Conservation (phyloP, 2,329 filamentous ascomycete genomes). For the Neospermospora avenae region DNA sequence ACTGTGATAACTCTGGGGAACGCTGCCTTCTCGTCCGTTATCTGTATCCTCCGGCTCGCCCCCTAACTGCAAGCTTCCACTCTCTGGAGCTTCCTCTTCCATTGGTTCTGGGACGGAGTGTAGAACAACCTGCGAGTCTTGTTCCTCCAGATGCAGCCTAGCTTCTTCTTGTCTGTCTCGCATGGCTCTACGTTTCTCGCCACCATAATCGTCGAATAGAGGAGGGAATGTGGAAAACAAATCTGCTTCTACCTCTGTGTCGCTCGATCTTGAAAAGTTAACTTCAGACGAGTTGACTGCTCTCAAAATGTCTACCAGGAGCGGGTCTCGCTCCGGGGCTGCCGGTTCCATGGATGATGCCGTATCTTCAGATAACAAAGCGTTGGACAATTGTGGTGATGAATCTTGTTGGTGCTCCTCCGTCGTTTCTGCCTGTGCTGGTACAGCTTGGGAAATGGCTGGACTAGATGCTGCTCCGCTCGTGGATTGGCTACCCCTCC, state of each 20-base stretch:
- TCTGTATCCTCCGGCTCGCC: constrained; percentile 88
- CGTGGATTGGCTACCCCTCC: constrained; percentile 74
- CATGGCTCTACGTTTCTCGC: constrained; percentile 75
- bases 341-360: constrained; percentile 12
- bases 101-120: constrained; percentile 45
- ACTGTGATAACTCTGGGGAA: constrained; percentile 43
- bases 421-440: constrained; percentile 49
- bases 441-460: constrained; percentile 59
- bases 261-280: constrained; percentile 47
- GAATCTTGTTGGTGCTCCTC: constrained; percentile 29
- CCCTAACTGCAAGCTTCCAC: constrained; percentile 80
- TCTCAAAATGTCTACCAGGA: constrained; percentile 42
- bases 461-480: constrained; percentile 82
- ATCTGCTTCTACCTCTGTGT: constrained; percentile 37
- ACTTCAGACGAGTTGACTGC: constrained; percentile 46
- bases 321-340: constrained; percentile 22
- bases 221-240: constrained; percentile 60
- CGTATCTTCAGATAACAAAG: background rate
- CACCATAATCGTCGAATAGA: constrained; percentile 78
- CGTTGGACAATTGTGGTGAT: background rate
- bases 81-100: constrained; percentile 74
- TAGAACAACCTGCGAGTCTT: constrained; percentile 50
- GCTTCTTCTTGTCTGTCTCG: constrained; percentile 62
- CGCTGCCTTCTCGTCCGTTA: constrained; percentile 42
- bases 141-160: constrained; percentile 51